phyloP scores from a whole-genome alignment of 208 protist species.

The Novymonas esmeraldas region DNA sequence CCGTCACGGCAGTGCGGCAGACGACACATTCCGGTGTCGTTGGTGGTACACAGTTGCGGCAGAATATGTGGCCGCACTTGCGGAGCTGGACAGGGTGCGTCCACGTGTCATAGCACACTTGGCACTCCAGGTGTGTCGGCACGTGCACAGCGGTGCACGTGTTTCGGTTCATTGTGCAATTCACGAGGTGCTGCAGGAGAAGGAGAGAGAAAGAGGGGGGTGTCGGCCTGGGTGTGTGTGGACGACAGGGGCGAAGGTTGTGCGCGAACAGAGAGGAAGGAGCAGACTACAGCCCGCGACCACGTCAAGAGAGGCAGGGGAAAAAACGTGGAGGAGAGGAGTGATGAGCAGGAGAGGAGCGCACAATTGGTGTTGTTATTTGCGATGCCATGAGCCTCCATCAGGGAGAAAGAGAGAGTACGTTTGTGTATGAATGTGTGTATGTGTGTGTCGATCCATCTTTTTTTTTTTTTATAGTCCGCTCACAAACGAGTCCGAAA shows the following conservation, averaged over 20 bases:
- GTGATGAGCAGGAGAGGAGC: too few species aligned
- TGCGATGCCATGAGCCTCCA: too few species aligned
- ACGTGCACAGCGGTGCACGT: conserved; percentile 56
- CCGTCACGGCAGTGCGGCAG: conserved; percentile 41
- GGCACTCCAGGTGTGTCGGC: conserved; percentile 52
- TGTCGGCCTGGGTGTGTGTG: background rate
- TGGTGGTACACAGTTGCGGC: conserved; percentile 45
- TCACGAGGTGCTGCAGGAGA: background rate
- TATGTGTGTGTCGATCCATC: too few species aligned
- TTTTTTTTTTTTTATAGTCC: too few species aligned
- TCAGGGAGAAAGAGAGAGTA: too few species aligned
- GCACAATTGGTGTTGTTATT: too few species aligned
- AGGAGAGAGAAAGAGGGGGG: background rate
- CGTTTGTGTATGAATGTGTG: too few species aligned
- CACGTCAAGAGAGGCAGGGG: too few species aligned
- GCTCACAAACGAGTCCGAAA: too few species aligned
- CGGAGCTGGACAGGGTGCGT: conserved; percentile 65
- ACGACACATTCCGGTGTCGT: conserved; percentile 44
- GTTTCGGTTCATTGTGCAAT: conserved; percentile 45
- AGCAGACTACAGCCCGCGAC: too few species aligned
- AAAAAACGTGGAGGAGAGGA: too few species aligned
- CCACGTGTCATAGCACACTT: conserved; percentile 77
- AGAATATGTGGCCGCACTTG: conserved; percentile 80
- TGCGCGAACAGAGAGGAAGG: too few species aligned
- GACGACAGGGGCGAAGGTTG: background rate